A percentile compares a stretch with the other conserved stretches of the same genome.
Evolutionary conservation across 441 rosid species (phyloP).

Genomic region (Erodium texanum): DNA sequence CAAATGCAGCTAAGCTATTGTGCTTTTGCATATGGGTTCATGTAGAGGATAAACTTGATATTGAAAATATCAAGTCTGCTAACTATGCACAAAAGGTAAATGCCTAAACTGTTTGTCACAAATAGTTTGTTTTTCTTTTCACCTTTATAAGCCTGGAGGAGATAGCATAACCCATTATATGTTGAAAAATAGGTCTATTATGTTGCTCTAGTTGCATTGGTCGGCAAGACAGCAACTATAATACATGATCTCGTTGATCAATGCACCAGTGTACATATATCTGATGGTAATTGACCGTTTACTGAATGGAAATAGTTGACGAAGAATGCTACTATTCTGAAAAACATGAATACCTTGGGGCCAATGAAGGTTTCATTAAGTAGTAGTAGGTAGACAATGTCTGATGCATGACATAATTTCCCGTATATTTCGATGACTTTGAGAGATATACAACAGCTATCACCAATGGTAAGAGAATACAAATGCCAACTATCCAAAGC

Average conservation of each 20-base stretch:
- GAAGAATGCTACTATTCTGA: slow-evolving; percentile 3
- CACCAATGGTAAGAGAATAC: slow-evolving; percentile 92
- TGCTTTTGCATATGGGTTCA: neutral
- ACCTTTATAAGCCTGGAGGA: neutral
- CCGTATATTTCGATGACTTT: slow-evolving; percentile 87
- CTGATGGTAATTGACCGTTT: neutral
- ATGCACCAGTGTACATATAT: slow-evolving; percentile 2
- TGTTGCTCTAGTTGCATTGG: neutral
- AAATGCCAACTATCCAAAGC: slow-evolving; percentile 94
- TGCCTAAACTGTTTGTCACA: neutral
- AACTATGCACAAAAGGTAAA: neutral
- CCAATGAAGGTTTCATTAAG: slow-evolving; percentile 94
- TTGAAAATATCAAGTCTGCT: neutral
- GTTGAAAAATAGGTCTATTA: neutral
- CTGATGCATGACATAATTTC: slow-evolving; percentile 97
- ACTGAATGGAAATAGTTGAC: neutral
- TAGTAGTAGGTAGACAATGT: slow-evolving; percentile 81
- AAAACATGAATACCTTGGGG: slow-evolving; percentile 62
- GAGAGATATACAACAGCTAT: slow-evolving; percentile 96
- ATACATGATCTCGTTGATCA: neutral
- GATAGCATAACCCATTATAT: neutral
- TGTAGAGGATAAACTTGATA: neutral
- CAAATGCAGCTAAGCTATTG: neutral
- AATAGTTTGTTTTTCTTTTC: neutral
- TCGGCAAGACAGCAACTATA: too few relatives aligned